Conservation (phyloP, 495 filamentous ascomycete species). For the Hypoxylon crocopeplum region DNA sequence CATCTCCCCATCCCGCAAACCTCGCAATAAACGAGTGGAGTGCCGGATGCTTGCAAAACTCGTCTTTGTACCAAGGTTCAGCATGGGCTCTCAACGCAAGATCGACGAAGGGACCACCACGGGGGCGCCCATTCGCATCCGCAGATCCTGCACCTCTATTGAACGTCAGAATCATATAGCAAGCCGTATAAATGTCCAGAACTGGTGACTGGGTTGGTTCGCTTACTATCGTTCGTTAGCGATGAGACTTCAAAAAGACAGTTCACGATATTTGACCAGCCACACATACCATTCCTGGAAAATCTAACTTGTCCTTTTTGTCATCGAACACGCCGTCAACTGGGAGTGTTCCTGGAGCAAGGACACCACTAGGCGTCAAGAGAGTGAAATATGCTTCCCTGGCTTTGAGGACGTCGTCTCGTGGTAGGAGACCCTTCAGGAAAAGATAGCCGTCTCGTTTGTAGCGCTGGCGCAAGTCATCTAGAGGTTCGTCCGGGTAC, state of each 20-base stretch:
- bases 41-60: slow-evolving; percentile 61
- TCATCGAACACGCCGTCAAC: slow-evolving; percentile 59
- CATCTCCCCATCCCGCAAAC: slow-evolving; percentile 61
- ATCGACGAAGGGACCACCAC: slow-evolving; percentile 58
- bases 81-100: slow-evolving; percentile 63
- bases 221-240: slow-evolving; percentile 8
- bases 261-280: too few species aligned
- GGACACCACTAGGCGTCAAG: slow-evolving; percentile 60
- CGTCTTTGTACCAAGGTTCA: slow-evolving; percentile 63
- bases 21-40: slow-evolving; percentile 59
- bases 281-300: slow-evolving; percentile 58
- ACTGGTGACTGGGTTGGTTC: not conserved
- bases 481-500: slow-evolving; percentile 41
- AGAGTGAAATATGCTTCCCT: slow-evolving; percentile 63
- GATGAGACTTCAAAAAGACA: not conserved
- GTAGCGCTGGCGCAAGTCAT: slow-evolving; percentile 58
- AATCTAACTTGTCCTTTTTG: slow-evolving; percentile 52
- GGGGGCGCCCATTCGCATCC: slow-evolving; percentile 57
- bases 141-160: slow-evolving; percentile 53
- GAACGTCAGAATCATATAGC: not conserved
- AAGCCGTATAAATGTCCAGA: too few species aligned
- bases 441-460: slow-evolving; percentile 67
- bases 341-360: slow-evolving; percentile 50
- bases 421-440: slow-evolving; percentile 64
- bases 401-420: slow-evolving; percentile 61